phyloP scores from a whole-genome alignment of 1,284 basidiomycete genomes.

The Tremellales sp. region DNA sequence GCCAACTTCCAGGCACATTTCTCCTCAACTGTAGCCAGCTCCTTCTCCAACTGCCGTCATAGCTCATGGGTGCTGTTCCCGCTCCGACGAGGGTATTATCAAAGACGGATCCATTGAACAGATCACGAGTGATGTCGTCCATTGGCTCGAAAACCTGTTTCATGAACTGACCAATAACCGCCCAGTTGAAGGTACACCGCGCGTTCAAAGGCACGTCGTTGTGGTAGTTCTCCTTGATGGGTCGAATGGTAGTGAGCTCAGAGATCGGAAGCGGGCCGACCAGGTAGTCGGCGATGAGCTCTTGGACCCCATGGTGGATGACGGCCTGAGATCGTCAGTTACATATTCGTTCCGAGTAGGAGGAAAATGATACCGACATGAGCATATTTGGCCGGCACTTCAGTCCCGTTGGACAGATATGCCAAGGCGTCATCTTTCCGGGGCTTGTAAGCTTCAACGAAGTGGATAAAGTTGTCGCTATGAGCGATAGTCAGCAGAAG shows the following conservation, averaged over 20 bases:
- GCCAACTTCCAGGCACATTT: constrained; percentile 45
- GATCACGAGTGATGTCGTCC: constrained; percentile 44
- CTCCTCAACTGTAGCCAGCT: constrained; percentile 20
- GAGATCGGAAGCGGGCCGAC: constrained; percentile 41
- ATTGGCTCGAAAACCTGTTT: constrained; percentile 13
- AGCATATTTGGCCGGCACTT: constrained; percentile 27
- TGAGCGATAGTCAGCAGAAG: background rate
- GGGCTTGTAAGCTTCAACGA: constrained; percentile 34
- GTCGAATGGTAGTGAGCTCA: constrained; percentile 12
- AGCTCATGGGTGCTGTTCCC: constrained; percentile 26
- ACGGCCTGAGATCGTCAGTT: constrained; percentile 45
- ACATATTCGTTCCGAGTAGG: background rate
- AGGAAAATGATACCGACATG: constrained; percentile 17
- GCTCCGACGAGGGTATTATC: constrained; percentile 9
- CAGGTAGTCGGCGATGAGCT: constrained; percentile 39
- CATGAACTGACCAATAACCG: constrained; percentile 48
- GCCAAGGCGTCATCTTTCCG: constrained; percentile 34
- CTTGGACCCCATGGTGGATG: constrained; percentile 51
- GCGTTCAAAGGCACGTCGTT: constrained; percentile 21
- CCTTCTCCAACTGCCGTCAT: constrained; percentile 59
- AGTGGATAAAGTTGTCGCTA: constrained; percentile 39
- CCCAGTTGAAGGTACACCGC: constrained; percentile 18
- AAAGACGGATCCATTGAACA: constrained; percentile 22
- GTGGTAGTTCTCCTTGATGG: constrained; percentile 22
- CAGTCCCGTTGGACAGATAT: constrained; percentile 18